These are phyloP conservation scores for Leersia perrieri DNA, from an alignment of 176 grass and related monocot species.

Conservation along the genomic window DNA sequence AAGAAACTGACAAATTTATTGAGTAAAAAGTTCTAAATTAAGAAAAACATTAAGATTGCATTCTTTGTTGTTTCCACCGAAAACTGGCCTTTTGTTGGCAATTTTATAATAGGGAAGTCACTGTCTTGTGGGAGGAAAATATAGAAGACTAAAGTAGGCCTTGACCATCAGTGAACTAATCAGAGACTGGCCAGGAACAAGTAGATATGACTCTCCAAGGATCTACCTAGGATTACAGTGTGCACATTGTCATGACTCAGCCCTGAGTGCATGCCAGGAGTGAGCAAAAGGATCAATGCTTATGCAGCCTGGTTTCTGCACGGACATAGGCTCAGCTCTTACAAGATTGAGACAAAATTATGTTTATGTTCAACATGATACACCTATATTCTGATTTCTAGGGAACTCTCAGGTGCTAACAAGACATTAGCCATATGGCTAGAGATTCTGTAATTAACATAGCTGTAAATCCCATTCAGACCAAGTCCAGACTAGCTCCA, in stretches of 20 bases:
- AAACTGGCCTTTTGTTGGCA: background rate
- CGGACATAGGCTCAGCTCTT: background rate
- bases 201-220: background rate
- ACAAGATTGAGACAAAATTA: constrained; percentile 8
- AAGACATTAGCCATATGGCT: background rate
- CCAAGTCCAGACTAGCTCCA: background rate
- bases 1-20: constrained; percentile 6
- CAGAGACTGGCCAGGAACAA: background rate
- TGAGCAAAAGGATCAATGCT: background rate
- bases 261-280: constrained; percentile 2
- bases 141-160: background rate
- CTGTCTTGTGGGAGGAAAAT: background rate
- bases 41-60: background rate
- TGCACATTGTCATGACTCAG: background rate
- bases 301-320: background rate
- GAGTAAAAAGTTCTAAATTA: constrained; percentile 8
- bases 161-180: background rate
- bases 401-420: constrained; percentile 4
- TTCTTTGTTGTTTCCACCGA: background rate
- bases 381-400: constrained; percentile 9
- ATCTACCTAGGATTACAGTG: background rate
- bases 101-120: background rate
- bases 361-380: background rate
- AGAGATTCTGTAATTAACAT: background rate
- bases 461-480: constrained; percentile 7